Evolutionary conservation across 768 basidiomycete species (phyloP), one percentile per base, ranked within the genome.

Genomic region (Hericium alpestre): DNA sequence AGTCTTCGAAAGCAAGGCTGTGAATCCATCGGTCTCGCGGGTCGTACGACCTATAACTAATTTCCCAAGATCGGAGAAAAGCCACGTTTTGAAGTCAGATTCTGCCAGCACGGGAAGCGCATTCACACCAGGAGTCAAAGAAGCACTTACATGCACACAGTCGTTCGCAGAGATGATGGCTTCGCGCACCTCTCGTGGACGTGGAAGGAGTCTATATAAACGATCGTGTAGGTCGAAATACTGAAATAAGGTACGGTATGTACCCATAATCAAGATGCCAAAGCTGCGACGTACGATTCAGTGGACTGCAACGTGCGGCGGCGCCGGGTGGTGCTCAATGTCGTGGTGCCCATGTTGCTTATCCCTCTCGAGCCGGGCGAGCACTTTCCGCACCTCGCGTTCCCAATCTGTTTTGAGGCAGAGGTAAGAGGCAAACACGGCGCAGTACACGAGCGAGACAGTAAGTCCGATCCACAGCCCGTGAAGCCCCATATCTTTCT

Each of bases 381-480:
- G 68, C 2, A 86, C 87, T 61, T 84, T 83, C 64, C 74, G 64
- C 11, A 87, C 84, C 69, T 92, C 85, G 50, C 67, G 67, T 7
- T 80, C 66, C 90, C 90, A 92, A 67, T 92, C 76, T 4, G 86
- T 80, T 20, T 70, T 65, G 15, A 89, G 38, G 51, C 76, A 79
- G 1, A 83, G 63, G 65, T 72, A 74, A 1, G 80, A 74, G 2
- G 85, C 84, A 15, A 81, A 66, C 8, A 76, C 66, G 0, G 82
- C 71, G 48, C 75, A 73, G 69, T 84, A 83, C 13, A 82, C 69
- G 52, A 91, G 73, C 1, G 87, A 82, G 4, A 79, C 65, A 0
- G 87, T 88, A 40, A 94, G 72, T 13, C 93, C 93, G 41, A 87
- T 75, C 93, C 93, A 96, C 15, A 96, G 77, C 0, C 93, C 93